Conservation (phyloP, 2,329 filamentous ascomycete genomes). For the Penicillium fuscoglaucum region DNA sequence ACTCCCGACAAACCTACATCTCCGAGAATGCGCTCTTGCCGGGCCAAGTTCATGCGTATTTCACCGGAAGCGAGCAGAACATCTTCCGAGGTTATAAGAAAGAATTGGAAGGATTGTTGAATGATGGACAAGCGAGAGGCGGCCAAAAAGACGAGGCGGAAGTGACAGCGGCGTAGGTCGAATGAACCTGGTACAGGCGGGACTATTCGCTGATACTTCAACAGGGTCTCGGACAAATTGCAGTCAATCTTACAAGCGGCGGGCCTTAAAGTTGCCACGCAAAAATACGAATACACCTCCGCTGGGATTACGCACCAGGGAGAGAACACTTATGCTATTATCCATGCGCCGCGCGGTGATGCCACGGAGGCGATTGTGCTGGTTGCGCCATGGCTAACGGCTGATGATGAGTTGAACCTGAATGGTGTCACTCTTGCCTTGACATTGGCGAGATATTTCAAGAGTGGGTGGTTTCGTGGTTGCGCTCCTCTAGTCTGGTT, state of each 20-base stretch:
- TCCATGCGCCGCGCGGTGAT: conserved; percentile 91
- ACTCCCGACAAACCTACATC: conserved; percentile 91
- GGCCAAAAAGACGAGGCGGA: conserved; percentile 25
- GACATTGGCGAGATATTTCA: conserved; percentile 91
- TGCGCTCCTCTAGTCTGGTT: not conserved
- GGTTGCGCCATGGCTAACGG: conserved; percentile 84
- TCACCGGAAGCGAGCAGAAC: conserved; percentile 92
- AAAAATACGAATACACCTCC: conserved; percentile 82
- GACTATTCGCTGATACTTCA: conserved; percentile 20
- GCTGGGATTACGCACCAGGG: conserved; percentile 72
- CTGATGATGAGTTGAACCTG: conserved; percentile 73
- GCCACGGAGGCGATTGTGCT: conserved; percentile 96
- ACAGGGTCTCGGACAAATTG: conserved; percentile 65
- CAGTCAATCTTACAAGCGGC: conserved; percentile 73
- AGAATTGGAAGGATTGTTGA: conserved; percentile 64
- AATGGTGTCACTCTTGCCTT: conserved; percentile 85
- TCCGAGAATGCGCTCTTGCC: conserved; percentile 96
- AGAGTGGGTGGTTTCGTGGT: conserved; percentile 55
- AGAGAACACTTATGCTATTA: conserved; percentile 89
- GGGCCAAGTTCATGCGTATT: conserved; percentile 97
- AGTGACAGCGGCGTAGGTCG: conserved; percentile 32
- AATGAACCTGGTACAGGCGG: not conserved
- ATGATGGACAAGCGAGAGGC: conserved; percentile 31
- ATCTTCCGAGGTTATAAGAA: conserved; percentile 86
- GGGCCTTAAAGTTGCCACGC: conserved; percentile 82